Evolutionary conservation across 2,329 filamentous ascomycete genomes (phyloP).

Genomic region (Diaporthe amygdali): DNA sequence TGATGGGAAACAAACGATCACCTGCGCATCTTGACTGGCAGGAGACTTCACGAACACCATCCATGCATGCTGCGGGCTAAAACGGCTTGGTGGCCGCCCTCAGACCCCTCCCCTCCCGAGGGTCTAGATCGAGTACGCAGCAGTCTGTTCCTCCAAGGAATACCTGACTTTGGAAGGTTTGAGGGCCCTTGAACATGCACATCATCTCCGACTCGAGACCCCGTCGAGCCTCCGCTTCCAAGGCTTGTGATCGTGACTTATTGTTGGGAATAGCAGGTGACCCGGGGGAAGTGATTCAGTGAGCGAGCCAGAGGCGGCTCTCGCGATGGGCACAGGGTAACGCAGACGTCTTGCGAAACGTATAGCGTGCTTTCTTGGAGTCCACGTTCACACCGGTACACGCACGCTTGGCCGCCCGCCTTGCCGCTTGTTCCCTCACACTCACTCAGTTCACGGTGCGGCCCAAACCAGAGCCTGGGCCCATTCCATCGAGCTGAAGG

Average conservation of each 20-base stretch:
- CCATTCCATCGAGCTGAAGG: constrained; percentile 15
- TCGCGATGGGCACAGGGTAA: neutral
- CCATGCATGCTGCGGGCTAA: constrained; percentile 12
- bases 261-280: neutral
- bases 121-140: neutral
- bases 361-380: constrained; percentile 13
- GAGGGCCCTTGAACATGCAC: constrained; percentile 9
- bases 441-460: constrained; percentile 4
- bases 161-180: constrained; percentile 15
- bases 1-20: constrained; percentile 8
- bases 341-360: neutral
- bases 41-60: constrained; percentile 4
- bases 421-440: neutral
- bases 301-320: neutral
- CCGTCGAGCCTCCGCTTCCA: constrained; percentile 15
- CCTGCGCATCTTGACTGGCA: constrained; percentile 1
- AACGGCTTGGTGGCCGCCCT: constrained; percentile 1
- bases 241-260: neutral
- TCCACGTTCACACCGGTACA: constrained; percentile 4
- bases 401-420: neutral
- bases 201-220: constrained; percentile 14
- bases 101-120: constrained; percentile 15
- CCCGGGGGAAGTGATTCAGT: neutral
- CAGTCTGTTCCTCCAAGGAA: neutral
- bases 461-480: constrained; percentile 2